Percentiles rank a stretch among this genome's conserved stretches.
These are phyloP conservation scores for Aspergillus campestris DNA, from an alignment of 495 filamentous ascomycete species.

Conservation along the genomic window DNA sequence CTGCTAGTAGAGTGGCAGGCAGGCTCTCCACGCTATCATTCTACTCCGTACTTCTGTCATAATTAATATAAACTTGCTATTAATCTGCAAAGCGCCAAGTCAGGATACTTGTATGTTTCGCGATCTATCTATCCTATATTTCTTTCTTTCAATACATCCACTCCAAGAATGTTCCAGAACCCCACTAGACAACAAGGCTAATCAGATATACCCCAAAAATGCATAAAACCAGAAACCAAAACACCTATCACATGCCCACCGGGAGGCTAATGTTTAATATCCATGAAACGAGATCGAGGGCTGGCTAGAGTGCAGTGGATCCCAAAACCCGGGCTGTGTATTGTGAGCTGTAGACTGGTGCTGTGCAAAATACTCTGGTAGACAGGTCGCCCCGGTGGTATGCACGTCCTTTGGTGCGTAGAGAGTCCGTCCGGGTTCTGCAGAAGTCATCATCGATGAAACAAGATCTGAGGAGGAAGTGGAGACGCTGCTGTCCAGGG, in stretches of 20 bases:
- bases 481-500: slow-evolving; percentile 12
- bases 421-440: slow-evolving; percentile 1
- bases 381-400: slow-evolving; percentile 1
- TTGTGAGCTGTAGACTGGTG: slow-evolving; percentile 5
- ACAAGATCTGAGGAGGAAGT: slow-evolving; percentile 10
- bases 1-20: no score
- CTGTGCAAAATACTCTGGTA: slow-evolving; percentile 13
- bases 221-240: neutral
- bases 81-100: no score
- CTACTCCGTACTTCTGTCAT: no score
- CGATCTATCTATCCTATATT: no score
- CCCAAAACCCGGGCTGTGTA: slow-evolving; percentile 10
- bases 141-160: no score
- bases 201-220: neutral
- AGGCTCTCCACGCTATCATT: no score
- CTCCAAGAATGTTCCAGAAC: neutral
- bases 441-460: slow-evolving; percentile 6
- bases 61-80: no score
- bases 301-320: slow-evolving; percentile 3
- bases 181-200: neutral
- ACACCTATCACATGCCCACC: neutral
- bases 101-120: no score
- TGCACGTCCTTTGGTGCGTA: slow-evolving; percentile 2
- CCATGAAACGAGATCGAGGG: slow-evolving; percentile 7
- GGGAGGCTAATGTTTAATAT: slow-evolving; percentile 2